These are phyloP conservation scores for Purshia tridentata DNA, from an alignment of 306 rosid species.

Conservation along the genomic window DNA sequence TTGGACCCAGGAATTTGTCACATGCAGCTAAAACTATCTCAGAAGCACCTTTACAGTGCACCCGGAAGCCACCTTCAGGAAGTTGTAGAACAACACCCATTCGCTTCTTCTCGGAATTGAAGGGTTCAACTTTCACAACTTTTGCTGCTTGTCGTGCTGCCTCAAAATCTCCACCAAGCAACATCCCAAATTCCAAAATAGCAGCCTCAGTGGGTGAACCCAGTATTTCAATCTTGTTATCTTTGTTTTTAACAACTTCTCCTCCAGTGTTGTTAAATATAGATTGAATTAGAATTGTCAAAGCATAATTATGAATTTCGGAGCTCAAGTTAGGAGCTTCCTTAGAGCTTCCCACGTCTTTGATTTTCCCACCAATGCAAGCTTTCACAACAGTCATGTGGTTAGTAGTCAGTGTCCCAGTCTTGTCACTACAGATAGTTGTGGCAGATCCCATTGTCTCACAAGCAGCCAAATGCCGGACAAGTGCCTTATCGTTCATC, in stretches of 20 bases:
- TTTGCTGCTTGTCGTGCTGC: constrained; percentile 53
- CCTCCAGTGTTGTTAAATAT: constrained; percentile 95
- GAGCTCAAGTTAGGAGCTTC: constrained; percentile 46
- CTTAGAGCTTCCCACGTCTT: constrained; percentile 53
- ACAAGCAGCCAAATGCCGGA: constrained; percentile 94
- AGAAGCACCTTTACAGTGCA: constrained; percentile 91
- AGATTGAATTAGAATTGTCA: constrained; percentile 69
- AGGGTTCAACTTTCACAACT: constrained; percentile 86
- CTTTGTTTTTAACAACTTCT: constrained; percentile 77
- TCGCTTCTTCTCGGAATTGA: constrained; percentile 80
- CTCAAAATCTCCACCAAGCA: constrained; percentile 74
- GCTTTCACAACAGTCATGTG: constrained; percentile 95
- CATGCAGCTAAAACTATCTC: constrained; percentile 83
- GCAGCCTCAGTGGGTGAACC: constrained; percentile 96
- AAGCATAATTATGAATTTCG: constrained; percentile 64
- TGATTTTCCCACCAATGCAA: constrained; percentile 66
- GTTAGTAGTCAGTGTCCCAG: constrained; percentile 94
- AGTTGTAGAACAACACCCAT: constrained; percentile 82
- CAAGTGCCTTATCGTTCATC: constrained; percentile 99
- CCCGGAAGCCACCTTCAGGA: constrained; percentile 70
- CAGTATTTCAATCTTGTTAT: constrained; percentile 63
- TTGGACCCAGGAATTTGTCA: constrained; percentile 57
- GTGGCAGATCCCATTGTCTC: constrained; percentile 99
- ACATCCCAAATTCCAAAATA: constrained; percentile 75
- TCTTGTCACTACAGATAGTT: constrained; percentile 95